Percentiles rank a stretch among this genome's conserved stretches.
Evolutionary conservation across 108 stramenopile genomes (phyloP).

Genomic region (Fistulifera pelliculosa): DNA sequence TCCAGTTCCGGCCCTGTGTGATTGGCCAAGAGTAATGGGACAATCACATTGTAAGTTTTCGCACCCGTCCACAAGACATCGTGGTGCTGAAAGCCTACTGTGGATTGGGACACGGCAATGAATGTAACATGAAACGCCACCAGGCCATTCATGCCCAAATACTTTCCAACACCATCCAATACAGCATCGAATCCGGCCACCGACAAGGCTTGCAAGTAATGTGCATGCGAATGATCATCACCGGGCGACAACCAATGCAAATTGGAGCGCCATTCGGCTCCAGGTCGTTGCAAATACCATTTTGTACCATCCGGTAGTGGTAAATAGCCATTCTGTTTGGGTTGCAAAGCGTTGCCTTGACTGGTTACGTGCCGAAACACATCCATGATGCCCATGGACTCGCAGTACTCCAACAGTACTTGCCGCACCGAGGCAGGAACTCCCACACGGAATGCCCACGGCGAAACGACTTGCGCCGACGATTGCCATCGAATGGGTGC

Average conservation of each 20-base stretch:
- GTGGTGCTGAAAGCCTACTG: slow-evolving; percentile 39
- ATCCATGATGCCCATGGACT: slow-evolving; percentile 29
- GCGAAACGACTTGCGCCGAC: slow-evolving; percentile 9
- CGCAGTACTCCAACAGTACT: slow-evolving; percentile 27
- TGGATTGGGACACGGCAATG: slow-evolving; percentile 45
- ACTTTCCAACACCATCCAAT: slow-evolving; percentile 34
- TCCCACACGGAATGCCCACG: slow-evolving; percentile 31
- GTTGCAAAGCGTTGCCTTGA: slow-evolving; percentile 11
- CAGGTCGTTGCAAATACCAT: slow-evolving; percentile 18
- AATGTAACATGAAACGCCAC: slow-evolving; percentile 48
- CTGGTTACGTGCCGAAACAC: slow-evolving; percentile 17
- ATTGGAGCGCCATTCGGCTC: slow-evolving; percentile 51
- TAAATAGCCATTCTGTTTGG: neutral
- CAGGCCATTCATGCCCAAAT: slow-evolving; percentile 43
- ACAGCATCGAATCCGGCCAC: slow-evolving; percentile 58
- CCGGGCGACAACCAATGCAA: slow-evolving; percentile 60
- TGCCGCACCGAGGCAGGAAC: slow-evolving; percentile 17
- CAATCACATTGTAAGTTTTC: slow-evolving; percentile 49
- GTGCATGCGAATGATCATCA: slow-evolving; percentile 39
- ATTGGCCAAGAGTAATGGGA: slow-evolving; percentile 37
- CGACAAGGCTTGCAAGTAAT: slow-evolving; percentile 33
- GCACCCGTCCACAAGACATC: slow-evolving; percentile 49
- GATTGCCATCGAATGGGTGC: slow-evolving; percentile 41
- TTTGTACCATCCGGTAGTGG: slow-evolving; percentile 7
- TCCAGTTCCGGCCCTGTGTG: slow-evolving; percentile 53